Conservation (phyloP, 2,329 filamentous ascomycete genomes). For the Penicillium occitanis region DNA sequence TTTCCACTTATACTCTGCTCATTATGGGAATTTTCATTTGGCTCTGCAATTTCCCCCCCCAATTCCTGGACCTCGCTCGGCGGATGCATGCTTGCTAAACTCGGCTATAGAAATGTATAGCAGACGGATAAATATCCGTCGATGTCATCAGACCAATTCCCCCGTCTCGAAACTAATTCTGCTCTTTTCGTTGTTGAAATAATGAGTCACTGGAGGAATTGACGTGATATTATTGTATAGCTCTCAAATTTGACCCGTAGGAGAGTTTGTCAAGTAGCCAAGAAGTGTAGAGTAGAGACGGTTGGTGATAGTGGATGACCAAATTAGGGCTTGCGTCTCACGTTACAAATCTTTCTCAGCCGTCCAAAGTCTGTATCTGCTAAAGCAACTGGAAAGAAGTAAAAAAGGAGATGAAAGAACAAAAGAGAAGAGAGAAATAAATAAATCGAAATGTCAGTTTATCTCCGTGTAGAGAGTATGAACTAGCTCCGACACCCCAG, state of each 20-base stretch:
- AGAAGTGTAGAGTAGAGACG: neutral
- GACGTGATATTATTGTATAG: neutral
- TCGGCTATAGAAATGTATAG: neutral
- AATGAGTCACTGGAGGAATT: neutral
- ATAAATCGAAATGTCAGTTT: neutral
- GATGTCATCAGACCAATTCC: neutral
- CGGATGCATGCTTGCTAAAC: neutral
- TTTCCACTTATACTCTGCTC: neutral
- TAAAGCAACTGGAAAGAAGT: neutral
- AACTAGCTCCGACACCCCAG: neutral
- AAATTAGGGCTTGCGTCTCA: constrained; percentile 2
- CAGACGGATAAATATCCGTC: constrained; percentile 15
- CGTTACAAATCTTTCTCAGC: no score
- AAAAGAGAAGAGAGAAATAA: neutral
- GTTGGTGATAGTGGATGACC: neutral
- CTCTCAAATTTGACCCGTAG: neutral
- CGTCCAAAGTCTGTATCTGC: no score
- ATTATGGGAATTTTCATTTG: neutral
- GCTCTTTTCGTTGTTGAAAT: neutral
- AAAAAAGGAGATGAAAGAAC: neutral
- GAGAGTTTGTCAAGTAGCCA: neutral
- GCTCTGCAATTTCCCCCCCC: neutral
- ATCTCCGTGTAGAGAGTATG: neutral
- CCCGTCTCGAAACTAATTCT: neutral
- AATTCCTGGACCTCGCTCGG: neutral